Evolutionary conservation across 305 asterid genomes (phyloP), one percentile per base, ranked within the genome.

Genomic region (Nicotiana rustica): DNA sequence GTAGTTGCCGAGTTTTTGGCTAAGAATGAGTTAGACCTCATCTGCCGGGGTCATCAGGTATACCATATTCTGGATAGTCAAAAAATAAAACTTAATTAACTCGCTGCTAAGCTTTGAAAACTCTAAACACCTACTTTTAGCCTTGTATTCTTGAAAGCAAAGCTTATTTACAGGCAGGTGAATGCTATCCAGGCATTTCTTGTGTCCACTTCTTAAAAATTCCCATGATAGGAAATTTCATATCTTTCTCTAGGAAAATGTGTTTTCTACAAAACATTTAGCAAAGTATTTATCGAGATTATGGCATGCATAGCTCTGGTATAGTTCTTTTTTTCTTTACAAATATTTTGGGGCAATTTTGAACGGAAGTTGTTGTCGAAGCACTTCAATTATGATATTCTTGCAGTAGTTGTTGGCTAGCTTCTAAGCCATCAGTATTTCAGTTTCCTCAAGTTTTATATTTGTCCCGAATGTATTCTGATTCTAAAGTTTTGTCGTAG

Each of bases 41-140:
- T 94, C 84, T 94, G 98, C 85, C 90, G 98, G 83, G 98, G 96
- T 79, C 97, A 94, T 86, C 98, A 94, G 97, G 98, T 93, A 91
- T 49, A 3, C 65, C 68, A 15, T 61, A 55, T n/a, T 71, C 61
- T 71, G 38, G 12, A 18, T 52, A 3, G 0, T 47, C 36, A 49
- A 21, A 49, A 66, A 25, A 15, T 19, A 44, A 33, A 71, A 44
- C 33, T 71, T 29, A 18, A 25, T 73, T 7, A 73, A 49, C 56
- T 47, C 8, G 12, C 1, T 25, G 21, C 8, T 47, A 73, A 13
- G 4, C 18, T 14, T 13, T 5, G 8, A 10, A 14, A 25, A 73
- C 44, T 66, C 5, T 31, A 31, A 66, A 66, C 47, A 31, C 19
- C 44, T 14, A 4, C 36, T 21, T 36, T 4, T 21, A 25, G 17